A percentile compares a stretch with the other conserved stretches of the same genome.
These are phyloP conservation scores for Lepidium sativum DNA, from an alignment of 345 rosid species.

Conservation along the genomic window DNA sequence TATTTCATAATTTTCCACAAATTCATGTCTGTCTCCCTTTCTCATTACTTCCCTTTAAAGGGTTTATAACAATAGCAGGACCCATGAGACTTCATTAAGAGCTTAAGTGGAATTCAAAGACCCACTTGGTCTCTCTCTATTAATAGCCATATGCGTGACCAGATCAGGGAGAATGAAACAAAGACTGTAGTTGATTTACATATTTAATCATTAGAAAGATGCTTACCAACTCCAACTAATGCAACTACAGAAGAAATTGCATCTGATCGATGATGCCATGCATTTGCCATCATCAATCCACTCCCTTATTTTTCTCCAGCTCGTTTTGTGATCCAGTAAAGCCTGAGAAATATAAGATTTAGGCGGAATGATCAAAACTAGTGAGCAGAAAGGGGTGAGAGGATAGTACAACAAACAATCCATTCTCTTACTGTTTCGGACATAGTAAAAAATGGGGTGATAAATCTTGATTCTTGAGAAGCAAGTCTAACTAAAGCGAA, in stretches of 20 bases:
- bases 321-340: conserved; percentile 85
- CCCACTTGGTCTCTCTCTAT: background rate
- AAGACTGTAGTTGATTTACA: background rate
- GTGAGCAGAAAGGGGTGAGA: background rate
- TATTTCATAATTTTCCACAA: background rate
- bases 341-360: conserved; percentile 34
- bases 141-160: background rate
- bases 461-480: background rate
- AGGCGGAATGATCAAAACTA: background rate
- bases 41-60: background rate
- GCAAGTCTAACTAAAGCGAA: background rate
- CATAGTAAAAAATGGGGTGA: background rate
- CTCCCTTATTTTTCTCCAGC: conserved; percentile 86
- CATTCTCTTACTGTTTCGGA: background rate
- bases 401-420: background rate
- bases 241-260: conserved; percentile 90
- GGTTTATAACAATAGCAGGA: background rate
- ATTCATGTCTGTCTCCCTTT: background rate
- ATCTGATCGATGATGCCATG: conserved; percentile 99
- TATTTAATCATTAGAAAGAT: background rate
- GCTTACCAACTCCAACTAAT: conserved; percentile 79
- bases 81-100: background rate
- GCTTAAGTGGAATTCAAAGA: background rate
- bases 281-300: conserved; percentile 95
- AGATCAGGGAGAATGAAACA: background rate